Evolutionary conservation across 768 basidiomycete species (phyloP).

Genomic region (Psilocybe cyanescens): DNA sequence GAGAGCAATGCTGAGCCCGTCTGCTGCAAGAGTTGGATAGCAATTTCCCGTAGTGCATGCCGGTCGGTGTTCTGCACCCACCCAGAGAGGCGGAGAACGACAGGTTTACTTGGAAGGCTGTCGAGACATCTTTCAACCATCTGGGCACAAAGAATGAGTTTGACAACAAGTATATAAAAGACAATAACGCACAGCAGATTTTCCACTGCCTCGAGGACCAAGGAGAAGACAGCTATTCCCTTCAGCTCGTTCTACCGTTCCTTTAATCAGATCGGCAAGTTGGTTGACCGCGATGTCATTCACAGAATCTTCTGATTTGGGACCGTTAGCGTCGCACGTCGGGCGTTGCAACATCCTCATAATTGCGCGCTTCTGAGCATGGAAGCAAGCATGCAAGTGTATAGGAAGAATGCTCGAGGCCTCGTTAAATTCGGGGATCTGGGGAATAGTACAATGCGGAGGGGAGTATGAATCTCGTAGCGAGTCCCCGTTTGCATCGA

Average conservation of each 20-base stretch:
- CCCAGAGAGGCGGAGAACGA: conserved; percentile 84
- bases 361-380: conserved; percentile 33
- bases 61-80: conserved; percentile 86
- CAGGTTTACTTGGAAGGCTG: conserved; percentile 51
- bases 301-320: conserved; percentile 27
- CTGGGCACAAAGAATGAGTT: conserved; percentile 34
- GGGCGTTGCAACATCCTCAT: conserved; percentile 45
- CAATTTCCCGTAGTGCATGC: conserved; percentile 91
- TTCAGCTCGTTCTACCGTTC: conserved; percentile 80
- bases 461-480: too few relatives aligned
- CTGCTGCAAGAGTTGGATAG: conserved; percentile 78
- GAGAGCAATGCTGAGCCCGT: conserved; percentile 64
- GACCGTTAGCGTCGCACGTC: background rate
- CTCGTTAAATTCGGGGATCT: background rate
- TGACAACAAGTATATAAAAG: background rate
- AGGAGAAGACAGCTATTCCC: conserved; percentile 92
- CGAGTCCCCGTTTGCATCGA: too few relatives aligned
- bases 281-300: conserved; percentile 58
- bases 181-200: conserved; percentile 63
- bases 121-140: conserved; percentile 62
- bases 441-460: background rate
- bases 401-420: background rate
- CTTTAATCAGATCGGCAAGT: conserved; percentile 65
- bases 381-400: background rate
- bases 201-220: conserved; percentile 87